Evolutionary conservation across 2,329 filamentous ascomycete species (phyloP).

Genomic region (Trichocomaceae sp.): DNA sequence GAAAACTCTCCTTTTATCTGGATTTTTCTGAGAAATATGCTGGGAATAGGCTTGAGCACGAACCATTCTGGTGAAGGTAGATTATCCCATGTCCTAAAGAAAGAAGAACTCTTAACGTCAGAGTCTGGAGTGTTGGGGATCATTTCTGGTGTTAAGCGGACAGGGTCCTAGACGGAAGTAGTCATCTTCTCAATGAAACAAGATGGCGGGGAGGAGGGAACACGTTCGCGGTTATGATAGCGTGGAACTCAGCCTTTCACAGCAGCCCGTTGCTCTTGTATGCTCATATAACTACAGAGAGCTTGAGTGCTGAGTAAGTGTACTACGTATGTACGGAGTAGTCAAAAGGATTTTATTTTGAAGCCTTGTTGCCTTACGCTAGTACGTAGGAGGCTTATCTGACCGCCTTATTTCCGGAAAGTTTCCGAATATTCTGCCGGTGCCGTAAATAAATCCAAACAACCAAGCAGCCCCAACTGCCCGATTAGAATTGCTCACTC

Average conservation of each 20-base stretch:
- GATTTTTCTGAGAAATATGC: slow-evolving; percentile 13
- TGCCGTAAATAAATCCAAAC: neutral
- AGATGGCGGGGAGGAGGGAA: too few relatives aligned
- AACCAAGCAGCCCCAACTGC: neutral
- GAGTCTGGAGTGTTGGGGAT: slow-evolving; percentile 17
- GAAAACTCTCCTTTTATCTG: slow-evolving; percentile 13
- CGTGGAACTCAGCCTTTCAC: too few relatives aligned
- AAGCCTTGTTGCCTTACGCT: too few relatives aligned
- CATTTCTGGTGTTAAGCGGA: slow-evolving; percentile 9
- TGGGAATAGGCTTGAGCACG: slow-evolving; percentile 14
- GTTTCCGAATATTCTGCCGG: slow-evolving; percentile 7
- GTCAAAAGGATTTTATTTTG: too few relatives aligned
- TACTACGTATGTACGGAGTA: too few relatives aligned
- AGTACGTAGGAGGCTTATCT: neutral
- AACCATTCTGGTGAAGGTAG: slow-evolving; percentile 19
- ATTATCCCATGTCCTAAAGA: slow-evolving; percentile 17
- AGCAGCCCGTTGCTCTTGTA: too few relatives aligned
- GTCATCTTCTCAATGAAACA: neutral
- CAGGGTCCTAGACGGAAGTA: neutral
- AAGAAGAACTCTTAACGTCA: slow-evolving; percentile 16
- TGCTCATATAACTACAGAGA: too few relatives aligned
- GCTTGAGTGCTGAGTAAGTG: too few relatives aligned
- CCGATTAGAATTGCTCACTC: neutral
- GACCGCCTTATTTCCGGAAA: slow-evolving; percentile 1
- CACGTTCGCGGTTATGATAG: too few relatives aligned